Percentiles rank a stretch among this genome's conserved stretches.
Evolutionary conservation across 2,329 filamentous ascomycete genomes (phyloP).

Genomic region (Rhynchosporium agropyri): DNA sequence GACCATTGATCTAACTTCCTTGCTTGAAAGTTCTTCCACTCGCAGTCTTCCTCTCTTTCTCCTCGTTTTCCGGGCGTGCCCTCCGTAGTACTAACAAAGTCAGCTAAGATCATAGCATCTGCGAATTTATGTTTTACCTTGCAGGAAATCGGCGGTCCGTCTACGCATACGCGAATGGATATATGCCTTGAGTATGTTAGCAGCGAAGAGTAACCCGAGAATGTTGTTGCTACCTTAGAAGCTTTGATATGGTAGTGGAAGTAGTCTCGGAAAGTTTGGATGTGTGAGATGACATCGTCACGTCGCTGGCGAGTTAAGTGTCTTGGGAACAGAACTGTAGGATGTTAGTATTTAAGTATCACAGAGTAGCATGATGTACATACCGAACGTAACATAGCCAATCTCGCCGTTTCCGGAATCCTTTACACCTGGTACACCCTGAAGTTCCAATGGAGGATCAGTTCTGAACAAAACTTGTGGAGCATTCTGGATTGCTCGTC

Average conservation of each 20-base stretch:
- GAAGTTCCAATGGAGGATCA: conserved; percentile 88
- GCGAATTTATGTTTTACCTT: conserved; percentile 62
- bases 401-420: conserved; percentile 79
- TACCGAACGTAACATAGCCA: conserved; percentile 98
- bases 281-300: conserved; percentile 95
- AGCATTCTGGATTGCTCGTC: conserved; percentile 95
- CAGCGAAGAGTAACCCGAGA: conserved; percentile 15
- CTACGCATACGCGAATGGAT: conserved; percentile 98
- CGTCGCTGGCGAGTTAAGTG: conserved; percentile 90
- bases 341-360: conserved; percentile 24
- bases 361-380: conserved; percentile 21
- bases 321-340: conserved; percentile 85
- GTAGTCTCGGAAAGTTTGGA: conserved; percentile 99
- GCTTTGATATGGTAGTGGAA: conserved; percentile 99
- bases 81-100: conserved; percentile 79
- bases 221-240: conserved; percentile 66
- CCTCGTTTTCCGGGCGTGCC: conserved; percentile 91
- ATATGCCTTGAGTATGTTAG: conserved; percentile 64
- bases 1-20: conserved; percentile 33
- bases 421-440: conserved; percentile 81
- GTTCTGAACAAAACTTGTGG: conserved; percentile 96
- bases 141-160: conserved; percentile 96
- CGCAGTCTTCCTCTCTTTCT: conserved; percentile 97
- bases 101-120: conserved; percentile 36
- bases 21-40: conserved; percentile 86